Evolutionary conservation across 2,329 filamentous ascomycete species (phyloP).

Genomic region (Colletotrichum camelliae): DNA sequence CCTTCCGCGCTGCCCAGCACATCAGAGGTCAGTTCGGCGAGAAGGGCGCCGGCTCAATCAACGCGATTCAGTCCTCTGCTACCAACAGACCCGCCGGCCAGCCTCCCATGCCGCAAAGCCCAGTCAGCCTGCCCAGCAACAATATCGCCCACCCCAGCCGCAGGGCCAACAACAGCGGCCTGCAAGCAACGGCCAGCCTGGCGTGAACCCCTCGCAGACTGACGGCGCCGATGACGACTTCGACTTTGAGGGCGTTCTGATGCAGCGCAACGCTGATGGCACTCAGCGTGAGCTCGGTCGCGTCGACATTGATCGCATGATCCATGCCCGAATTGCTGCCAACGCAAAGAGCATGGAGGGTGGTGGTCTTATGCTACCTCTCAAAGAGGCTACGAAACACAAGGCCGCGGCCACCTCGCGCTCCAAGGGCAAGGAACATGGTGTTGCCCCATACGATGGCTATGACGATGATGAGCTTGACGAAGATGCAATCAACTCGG

Average conservation of each 20-base stretch:
- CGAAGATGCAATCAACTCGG: conserved; percentile 97
- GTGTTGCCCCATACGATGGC: conserved; percentile 65
- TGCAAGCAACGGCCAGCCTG: conserved; percentile 25
- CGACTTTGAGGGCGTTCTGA: conserved; percentile 63
- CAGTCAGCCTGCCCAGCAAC: conserved; percentile 28
- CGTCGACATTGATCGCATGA: conserved; percentile 70
- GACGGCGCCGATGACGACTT: conserved; percentile 73
- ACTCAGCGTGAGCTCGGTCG: conserved; percentile 61
- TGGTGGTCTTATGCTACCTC: conserved; percentile 76
- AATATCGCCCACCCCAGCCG: conserved; percentile 29
- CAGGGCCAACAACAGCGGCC: conserved; percentile 34
- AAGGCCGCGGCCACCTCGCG: conserved; percentile 25
- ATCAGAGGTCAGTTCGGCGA: conserved; percentile 66
- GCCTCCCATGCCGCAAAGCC: conserved; percentile 34
- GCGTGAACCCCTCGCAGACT: conserved; percentile 54
- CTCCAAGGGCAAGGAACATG: conserved; percentile 27
- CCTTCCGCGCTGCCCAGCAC: conserved; percentile 61
- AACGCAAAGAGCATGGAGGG: conserved; percentile 75
- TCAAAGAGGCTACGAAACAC: conserved; percentile 59
- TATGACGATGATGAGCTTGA: conserved; percentile 71
- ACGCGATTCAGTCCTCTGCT: conserved; percentile 58
- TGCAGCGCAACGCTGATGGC: conserved; percentile 60
- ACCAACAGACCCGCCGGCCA: conserved; percentile 31
- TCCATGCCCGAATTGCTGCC: conserved; percentile 71
- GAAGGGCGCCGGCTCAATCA: conserved; percentile 70